Percentiles rank a stretch among this genome's conserved stretches.
These are phyloP conservation scores for Annona cherimola DNA, from an alignment of 164 flowering plant species.

Conservation along the genomic window DNA sequence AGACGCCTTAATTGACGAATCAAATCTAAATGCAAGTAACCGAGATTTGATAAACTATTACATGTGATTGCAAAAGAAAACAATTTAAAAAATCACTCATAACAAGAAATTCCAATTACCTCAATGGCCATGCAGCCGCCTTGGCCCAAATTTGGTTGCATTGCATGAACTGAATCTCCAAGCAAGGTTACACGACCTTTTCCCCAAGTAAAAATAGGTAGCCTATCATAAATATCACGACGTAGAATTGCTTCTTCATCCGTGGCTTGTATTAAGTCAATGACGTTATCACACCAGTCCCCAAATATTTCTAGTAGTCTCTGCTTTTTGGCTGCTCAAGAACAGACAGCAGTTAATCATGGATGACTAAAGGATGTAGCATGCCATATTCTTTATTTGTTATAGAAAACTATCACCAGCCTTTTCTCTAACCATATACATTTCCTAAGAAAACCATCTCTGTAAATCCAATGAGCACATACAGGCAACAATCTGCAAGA, in stretches of 20 bases:
- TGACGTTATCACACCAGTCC: slow-evolving; percentile 90
- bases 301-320: slow-evolving; percentile 70
- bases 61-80: neutral
- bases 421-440: too few relatives aligned
- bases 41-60: neutral
- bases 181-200: slow-evolving; percentile 92
- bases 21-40: neutral
- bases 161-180: slow-evolving; percentile 97
- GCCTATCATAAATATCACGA: slow-evolving; percentile 85
- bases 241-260: slow-evolving; percentile 86
- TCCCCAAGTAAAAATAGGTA: slow-evolving; percentile 81
- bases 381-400: neutral
- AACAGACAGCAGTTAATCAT: neutral
- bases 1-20: neutral
- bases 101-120: slow-evolving; percentile 31
- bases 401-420: too few relatives aligned
- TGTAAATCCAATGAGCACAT: neutral
- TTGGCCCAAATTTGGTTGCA: slow-evolving; percentile 99
- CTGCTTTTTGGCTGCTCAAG: slow-evolving; percentile 65
- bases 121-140: slow-evolving; percentile 99
- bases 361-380: neutral
- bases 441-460: neutral
- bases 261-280: slow-evolving; percentile 68
- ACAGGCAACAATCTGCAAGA: neutral
- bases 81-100: neutral